Evolutionary conservation across 768 basidiomycete genomes (phyloP).

Genomic region (Brasilioporus rufonigricans): DNA sequence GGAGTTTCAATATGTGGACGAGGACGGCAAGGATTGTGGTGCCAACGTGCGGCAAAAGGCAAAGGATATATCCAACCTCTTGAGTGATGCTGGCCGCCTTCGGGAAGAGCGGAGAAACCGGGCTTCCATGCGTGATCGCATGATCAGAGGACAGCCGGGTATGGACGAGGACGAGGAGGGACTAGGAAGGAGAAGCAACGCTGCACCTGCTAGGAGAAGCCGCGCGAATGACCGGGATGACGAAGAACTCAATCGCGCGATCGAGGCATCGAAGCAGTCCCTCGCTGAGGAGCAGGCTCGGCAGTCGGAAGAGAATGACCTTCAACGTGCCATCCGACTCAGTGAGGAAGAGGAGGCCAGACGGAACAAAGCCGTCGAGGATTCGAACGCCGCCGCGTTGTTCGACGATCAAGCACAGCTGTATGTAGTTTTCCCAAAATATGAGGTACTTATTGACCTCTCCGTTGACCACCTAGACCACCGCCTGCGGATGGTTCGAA

Average conservation of each 20-base stretch:
- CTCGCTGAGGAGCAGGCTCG: conserved; percentile 66
- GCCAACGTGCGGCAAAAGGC: conserved; percentile 98
- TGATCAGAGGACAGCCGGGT: conserved; percentile 63
- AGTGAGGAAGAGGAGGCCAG: conserved; percentile 90
- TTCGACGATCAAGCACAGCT: conserved; percentile 86
- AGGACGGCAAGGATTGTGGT: conserved; percentile 94
- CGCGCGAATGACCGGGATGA: conserved; percentile 53
- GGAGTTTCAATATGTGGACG: conserved; percentile 96
- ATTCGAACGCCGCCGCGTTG: conserved; percentile 67
- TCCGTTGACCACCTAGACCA: conserved; percentile 22
- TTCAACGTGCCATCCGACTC: conserved; percentile 76
- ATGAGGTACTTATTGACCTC: conserved; percentile 4
- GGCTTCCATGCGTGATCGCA: conserved; percentile 92
- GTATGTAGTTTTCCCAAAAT: conserved; percentile 43
- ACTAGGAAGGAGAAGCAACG: conserved; percentile 4
- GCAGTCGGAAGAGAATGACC: conserved; percentile 73
- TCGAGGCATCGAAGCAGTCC: conserved; percentile 83
- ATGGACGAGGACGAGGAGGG: conserved; percentile 33
- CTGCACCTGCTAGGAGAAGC: conserved; percentile 19
- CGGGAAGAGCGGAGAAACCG: conserved; percentile 80
- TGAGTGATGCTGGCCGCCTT: conserved; percentile 82
- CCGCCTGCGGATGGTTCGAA: conserved; percentile 32
- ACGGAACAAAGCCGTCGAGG: conserved; percentile 67
- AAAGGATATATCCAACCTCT: conserved; percentile 94
- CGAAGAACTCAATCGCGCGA: conserved; percentile 80